Conservation (phyloP, 1,284 basidiomycete genomes). For the Ceratobasidium sp. region DNA sequence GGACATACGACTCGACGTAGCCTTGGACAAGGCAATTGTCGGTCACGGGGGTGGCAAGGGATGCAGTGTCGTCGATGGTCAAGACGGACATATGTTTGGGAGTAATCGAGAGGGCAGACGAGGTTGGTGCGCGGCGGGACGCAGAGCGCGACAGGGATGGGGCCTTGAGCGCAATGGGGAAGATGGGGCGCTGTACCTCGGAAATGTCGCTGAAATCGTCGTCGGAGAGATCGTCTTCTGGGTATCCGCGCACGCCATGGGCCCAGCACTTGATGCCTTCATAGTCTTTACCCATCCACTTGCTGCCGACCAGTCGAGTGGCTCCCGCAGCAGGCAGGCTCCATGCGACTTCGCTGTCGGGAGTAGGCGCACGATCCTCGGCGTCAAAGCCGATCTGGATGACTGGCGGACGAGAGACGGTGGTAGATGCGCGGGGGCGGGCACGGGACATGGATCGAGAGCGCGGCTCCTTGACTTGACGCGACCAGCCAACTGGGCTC, state of each 20-base stretch:
- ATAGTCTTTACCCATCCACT: constrained; percentile 37
- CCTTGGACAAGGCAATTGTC: constrained; percentile 31
- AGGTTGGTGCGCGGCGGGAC: constrained; percentile 14
- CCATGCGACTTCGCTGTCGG: constrained; percentile 35
- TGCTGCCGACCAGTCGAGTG: constrained; percentile 31
- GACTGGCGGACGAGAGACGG: constrained; percentile 5
- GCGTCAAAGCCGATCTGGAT: constrained; percentile 7
- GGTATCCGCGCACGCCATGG: constrained; percentile 27
- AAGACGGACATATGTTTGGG: constrained; percentile 27
- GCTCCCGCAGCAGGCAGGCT: constrained; percentile 27
- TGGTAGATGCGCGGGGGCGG: constrained; percentile 14
- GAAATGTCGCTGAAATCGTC: constrained; percentile 12
- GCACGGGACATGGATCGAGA: constrained; percentile 29
- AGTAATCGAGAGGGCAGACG: constrained; percentile 26
- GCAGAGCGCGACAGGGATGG: constrained; percentile 1
- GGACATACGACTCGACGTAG: constrained; percentile 21
- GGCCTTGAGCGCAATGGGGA: constrained; percentile 22
- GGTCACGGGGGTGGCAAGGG: constrained; percentile 32
- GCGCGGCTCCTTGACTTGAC: constrained; percentile 19
- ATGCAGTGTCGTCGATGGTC: constrained; percentile 33
- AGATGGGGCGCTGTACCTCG: constrained; percentile 20
- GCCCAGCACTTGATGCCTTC: constrained; percentile 37
- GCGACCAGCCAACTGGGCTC: constrained; percentile 30
- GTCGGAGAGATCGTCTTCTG: constrained; percentile 27
- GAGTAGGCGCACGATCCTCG: constrained; percentile 27